Percentiles rank a stretch among this genome's conserved stretches.
Conservation (phyloP, 208 protist species). For the Leishmania amazonensis region DNA sequence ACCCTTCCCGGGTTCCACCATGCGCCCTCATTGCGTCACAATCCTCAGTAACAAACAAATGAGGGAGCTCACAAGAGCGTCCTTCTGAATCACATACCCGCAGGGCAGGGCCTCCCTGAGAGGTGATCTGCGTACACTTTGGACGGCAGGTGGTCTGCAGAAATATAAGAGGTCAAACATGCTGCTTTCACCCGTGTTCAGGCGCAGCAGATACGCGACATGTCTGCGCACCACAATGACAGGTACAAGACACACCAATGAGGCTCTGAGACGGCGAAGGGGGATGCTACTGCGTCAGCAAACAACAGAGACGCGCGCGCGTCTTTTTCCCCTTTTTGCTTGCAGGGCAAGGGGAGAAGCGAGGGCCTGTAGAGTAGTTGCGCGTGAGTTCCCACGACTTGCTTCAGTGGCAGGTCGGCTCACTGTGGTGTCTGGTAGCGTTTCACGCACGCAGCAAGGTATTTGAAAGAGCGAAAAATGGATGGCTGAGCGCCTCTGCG, state of each 20-base stretch:
- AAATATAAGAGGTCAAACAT: background rate
- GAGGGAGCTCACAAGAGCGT: background rate
- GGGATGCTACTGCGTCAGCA: background rate
- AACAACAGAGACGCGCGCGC: background rate
- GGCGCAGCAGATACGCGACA: background rate
- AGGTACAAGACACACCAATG: background rate
- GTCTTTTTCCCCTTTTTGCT: background rate
- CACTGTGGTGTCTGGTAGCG: background rate
- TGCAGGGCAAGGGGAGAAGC: no score
- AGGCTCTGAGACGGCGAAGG: background rate
- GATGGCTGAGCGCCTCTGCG: slow-evolving; percentile 54
- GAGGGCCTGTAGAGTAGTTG: no score
- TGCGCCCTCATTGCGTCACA: background rate
- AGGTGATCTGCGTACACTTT: no score
- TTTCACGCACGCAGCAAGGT: background rate
- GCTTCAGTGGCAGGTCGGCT: background rate
- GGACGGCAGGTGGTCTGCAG: background rate
- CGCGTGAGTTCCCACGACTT: background rate
- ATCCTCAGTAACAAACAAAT: background rate
- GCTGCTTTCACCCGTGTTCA: background rate
- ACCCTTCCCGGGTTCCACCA: no score
- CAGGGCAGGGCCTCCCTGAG: background rate
- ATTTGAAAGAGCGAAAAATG: slow-evolving; percentile 42
- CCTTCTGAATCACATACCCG: background rate
- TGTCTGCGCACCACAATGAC: background rate